Percentiles rank a stretch among this genome's conserved stretches.
Conservation (phyloP, 108 stramenopile genomes). For the Pseudonitzschia multiseries region DNA sequence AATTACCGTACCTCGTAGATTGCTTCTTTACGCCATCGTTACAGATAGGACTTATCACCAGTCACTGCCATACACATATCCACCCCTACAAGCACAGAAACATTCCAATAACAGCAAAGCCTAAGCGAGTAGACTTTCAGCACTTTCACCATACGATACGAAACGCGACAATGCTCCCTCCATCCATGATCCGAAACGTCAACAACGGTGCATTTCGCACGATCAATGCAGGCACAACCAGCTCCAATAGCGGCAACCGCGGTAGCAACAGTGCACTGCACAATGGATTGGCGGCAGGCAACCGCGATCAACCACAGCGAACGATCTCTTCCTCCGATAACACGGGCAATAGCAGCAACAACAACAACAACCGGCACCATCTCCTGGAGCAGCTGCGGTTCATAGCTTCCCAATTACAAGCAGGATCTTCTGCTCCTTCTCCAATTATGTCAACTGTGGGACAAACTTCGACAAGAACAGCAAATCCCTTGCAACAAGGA, state of each 20-base stretch:
- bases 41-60: no score
- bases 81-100: no score
- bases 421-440: slow-evolving; percentile 20
- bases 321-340: not conserved
- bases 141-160: no score
- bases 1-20: no score
- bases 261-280: not conserved
- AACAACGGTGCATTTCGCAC: not conserved
- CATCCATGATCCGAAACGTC: not conserved
- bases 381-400: not conserved
- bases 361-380: slow-evolving; percentile 14
- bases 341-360: not conserved
- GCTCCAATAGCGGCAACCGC: not conserved
- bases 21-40: no score
- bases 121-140: no score
- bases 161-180: not conserved
- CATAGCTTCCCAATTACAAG: not conserved
- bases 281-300: not conserved
- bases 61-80: no score
- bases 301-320: not conserved
- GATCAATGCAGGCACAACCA: not conserved
- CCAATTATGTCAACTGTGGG: not conserved
- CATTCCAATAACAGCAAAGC: no score
- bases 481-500: slow-evolving; percentile 22
- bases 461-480: not conserved